Conservation (phyloP, 2,329 filamentous ascomycete species). For the Aspergillus sp. region DNA sequence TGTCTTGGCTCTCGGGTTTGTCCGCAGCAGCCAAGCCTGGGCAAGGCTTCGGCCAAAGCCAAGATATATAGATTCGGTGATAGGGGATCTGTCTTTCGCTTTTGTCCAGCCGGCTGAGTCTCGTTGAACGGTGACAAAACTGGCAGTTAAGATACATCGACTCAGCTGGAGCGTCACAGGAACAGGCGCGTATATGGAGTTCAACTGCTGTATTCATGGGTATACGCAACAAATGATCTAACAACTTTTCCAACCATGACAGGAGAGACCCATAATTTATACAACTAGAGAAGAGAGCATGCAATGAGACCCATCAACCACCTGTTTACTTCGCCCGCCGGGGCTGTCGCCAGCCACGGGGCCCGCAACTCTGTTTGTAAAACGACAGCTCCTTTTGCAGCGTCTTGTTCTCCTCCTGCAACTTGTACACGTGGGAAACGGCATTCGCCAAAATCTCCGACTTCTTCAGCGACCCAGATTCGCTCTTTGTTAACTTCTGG, state of each 20-base stretch:
- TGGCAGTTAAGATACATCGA: background rate
- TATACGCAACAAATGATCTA: no score
- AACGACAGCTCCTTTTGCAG: constrained; percentile 25
- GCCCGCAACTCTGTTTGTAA: constrained; percentile 18
- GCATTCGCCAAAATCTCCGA: constrained; percentile 30
- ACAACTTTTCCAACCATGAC: no score
- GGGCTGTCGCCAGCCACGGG: constrained; percentile 15
- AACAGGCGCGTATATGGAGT: background rate
- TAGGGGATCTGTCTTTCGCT: no score
- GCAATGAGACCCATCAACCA: background rate
- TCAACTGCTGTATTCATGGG: no score
- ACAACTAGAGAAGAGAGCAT: no score
- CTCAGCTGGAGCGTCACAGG: background rate
- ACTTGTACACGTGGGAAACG: constrained; percentile 26
- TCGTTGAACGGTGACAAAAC: no score
- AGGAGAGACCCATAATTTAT: no score
- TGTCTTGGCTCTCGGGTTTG: no score
- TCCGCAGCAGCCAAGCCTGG: no score
- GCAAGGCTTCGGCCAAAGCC: no score
- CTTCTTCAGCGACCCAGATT: constrained; percentile 27
- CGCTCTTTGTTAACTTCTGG: constrained; percentile 17
- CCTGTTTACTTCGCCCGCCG: background rate
- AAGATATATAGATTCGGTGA: no score
- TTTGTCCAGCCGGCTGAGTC: no score
- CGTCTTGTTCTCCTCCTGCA: constrained; percentile 26